These are phyloP conservation scores for Mycena filopes DNA, from an alignment of 768 basidiomycete species.

Conservation along the genomic window DNA sequence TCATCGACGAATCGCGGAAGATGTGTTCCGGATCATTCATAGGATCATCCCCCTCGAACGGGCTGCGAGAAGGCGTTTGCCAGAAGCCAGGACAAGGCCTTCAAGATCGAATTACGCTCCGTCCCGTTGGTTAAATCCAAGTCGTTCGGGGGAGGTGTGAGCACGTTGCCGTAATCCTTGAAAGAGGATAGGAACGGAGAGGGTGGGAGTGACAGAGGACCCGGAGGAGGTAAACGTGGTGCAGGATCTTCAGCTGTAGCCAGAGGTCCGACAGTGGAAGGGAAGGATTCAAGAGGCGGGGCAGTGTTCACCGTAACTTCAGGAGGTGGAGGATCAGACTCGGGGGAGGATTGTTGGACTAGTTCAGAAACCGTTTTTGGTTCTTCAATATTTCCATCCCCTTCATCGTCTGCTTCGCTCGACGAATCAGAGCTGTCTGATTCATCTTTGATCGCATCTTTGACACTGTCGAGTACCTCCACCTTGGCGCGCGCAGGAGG, in stretches of 20 bases:
- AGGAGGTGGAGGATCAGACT: slow-evolving; percentile 37
- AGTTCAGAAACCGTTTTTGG: slow-evolving; percentile 38
- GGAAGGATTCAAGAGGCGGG: slow-evolving; percentile 33
- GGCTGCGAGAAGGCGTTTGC: slow-evolving; percentile 66
- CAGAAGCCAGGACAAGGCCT: slow-evolving; percentile 87
- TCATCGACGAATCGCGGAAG: slow-evolving; percentile 93
- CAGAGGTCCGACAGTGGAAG: slow-evolving; percentile 30
- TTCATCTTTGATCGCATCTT: slow-evolving; percentile 90
- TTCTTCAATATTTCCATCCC: slow-evolving; percentile 60
- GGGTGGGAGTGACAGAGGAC: slow-evolving; percentile 58
- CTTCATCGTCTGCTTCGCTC: slow-evolving; percentile 68
- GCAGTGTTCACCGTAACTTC: slow-evolving; percentile 40
- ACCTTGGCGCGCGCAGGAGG: slow-evolving; percentile 89
- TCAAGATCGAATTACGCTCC: slow-evolving; percentile 81
- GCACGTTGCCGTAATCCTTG: slow-evolving; percentile 49
- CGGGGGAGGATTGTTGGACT: slow-evolving; percentile 40
- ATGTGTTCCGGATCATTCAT: slow-evolving; percentile 90
- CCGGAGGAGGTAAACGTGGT: slow-evolving; percentile 32
- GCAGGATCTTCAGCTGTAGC: slow-evolving; percentile 1
- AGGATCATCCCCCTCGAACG: slow-evolving; percentile 71
- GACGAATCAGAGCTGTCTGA: slow-evolving; percentile 77
- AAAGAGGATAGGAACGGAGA: slow-evolving; percentile 65
- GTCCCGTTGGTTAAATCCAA: slow-evolving; percentile 62
- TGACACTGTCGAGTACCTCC: slow-evolving; percentile 87
- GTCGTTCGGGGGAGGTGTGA: slow-evolving; percentile 63